A percentile compares a stretch with the other conserved stretches of the same genome.
Evolutionary conservation across 1,284 basidiomycete genomes (phyloP).

Genomic region (Cutaneotrichosporon cutaneum): DNA sequence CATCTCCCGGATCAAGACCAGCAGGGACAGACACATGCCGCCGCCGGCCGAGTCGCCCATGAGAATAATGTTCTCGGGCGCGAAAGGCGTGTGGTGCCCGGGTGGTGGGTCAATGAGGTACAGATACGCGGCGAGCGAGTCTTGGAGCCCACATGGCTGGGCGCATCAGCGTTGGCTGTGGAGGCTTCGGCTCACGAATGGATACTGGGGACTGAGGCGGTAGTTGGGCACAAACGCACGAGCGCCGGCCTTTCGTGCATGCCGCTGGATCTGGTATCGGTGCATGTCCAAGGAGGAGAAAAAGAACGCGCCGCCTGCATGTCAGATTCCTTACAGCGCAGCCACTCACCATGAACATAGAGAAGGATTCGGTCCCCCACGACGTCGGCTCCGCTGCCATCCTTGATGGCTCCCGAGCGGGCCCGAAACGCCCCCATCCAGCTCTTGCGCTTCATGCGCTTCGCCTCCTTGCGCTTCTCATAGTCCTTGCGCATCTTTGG

Average conservation of each 20-base stretch:
- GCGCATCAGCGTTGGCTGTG: conserved; percentile 31
- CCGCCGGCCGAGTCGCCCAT: conserved; percentile 93
- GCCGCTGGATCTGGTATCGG: conserved; percentile 78
- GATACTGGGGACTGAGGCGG: conserved; percentile 85
- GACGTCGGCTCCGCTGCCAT: conserved; percentile 42
- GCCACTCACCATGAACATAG: conserved; percentile 54
- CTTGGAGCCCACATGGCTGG: conserved; percentile 56
- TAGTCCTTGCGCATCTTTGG: conserved; percentile 54
- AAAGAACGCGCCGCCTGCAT: conserved; percentile 54
- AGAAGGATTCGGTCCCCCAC: conserved; percentile 49
- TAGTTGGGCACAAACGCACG: conserved; percentile 77
- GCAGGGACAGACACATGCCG: conserved; percentile 75
- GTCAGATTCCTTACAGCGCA: no score
- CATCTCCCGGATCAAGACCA: conserved; percentile 83
- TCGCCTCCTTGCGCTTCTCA: conserved; percentile 30
- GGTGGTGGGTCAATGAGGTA: conserved; percentile 67
- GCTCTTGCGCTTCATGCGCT: conserved; percentile 1
- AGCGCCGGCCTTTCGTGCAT: conserved; percentile 83
- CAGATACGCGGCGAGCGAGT: conserved; percentile 57
- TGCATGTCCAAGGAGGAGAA: conserved; percentile 43
- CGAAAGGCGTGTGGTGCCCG: conserved; percentile 64
- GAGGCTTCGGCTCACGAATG: conserved; percentile 72
- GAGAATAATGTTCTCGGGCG: conserved; percentile 76
- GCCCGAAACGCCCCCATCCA: conserved; percentile 3
- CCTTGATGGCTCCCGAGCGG: conserved; percentile 26